These are phyloP conservation scores for Gynochthodes officinalis DNA, from an alignment of 257 asterid genomes.

Conservation along the genomic window DNA sequence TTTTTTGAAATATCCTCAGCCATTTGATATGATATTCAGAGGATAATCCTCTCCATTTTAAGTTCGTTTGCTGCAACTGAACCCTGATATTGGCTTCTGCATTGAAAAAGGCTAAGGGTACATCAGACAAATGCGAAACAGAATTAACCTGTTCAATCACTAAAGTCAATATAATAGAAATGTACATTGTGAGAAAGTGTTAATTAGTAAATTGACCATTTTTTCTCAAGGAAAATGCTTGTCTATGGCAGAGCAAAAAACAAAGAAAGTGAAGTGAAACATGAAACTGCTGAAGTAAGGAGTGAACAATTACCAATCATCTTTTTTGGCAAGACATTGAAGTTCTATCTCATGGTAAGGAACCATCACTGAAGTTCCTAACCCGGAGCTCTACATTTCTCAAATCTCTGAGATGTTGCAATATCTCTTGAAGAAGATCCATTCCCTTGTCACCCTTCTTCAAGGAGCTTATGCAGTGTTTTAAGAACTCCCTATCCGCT, in stretches of 20 bases:
- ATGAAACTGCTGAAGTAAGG: neutral
- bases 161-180: neutral
- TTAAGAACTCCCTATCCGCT: slow-evolving; percentile 87
- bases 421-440: slow-evolving; percentile 85
- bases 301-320: slow-evolving; percentile 21
- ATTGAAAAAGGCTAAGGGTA: slow-evolving; percentile 2
- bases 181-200: neutral
- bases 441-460: slow-evolving; percentile 91
- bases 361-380: slow-evolving; percentile 44
- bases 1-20: slow-evolving; percentile 11
- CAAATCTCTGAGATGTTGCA: slow-evolving; percentile 75
- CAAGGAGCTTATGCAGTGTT: slow-evolving; percentile 79
- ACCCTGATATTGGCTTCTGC: slow-evolving; percentile 28
- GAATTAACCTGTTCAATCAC: neutral
- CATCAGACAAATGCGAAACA: slow-evolving; percentile 5
- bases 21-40: neutral
- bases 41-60: slow-evolving; percentile 3
- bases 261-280: neutral
- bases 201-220: too few species aligned
- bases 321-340: slow-evolving; percentile 16
- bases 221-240: neutral
- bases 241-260: neutral
- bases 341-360: slow-evolving; percentile 21
- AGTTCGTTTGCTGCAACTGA: slow-evolving; percentile 17
- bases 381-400: slow-evolving; percentile 71